Evolutionary conservation across 73 alveolate genomes (phyloP).

Genomic region (Uronychia binucleata): DNA sequence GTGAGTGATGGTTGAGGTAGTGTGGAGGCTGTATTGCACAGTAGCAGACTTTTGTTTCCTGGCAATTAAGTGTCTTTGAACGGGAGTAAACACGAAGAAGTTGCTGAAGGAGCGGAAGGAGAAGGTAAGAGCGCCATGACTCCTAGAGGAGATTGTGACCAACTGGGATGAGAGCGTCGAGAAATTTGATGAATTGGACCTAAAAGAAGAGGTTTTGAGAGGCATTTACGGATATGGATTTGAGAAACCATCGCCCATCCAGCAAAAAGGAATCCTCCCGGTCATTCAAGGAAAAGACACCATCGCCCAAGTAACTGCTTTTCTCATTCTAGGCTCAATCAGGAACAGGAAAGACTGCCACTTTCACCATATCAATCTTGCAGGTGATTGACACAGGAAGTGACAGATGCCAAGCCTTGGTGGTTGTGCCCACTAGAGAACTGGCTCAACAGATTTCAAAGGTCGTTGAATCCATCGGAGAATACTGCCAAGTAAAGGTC

Average conservation of each 20-base stretch:
- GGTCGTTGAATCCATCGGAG: constrained; percentile 76
- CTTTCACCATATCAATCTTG: constrained; percentile 90
- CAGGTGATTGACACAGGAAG: constrained; percentile 83
- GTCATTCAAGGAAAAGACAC: constrained; percentile 90
- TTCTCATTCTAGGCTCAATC: neutral
- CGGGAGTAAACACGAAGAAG: constrained; percentile 1
- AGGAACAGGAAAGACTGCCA: constrained; percentile 98
- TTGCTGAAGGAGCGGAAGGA: neutral
- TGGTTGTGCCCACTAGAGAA: constrained; percentile 99
- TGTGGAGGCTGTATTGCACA: too few relatives aligned
- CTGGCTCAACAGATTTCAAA: constrained; percentile 87
- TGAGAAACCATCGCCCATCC: constrained; percentile 96
- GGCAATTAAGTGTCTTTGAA: too few relatives aligned
- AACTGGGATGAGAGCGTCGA: constrained; percentile 88
- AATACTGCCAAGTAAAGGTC: constrained; percentile 82
- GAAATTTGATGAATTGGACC: constrained; percentile 74
- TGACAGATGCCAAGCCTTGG: constrained; percentile 92
- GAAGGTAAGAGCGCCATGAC: constrained; percentile 15
- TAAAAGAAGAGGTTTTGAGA: constrained; percentile 81
- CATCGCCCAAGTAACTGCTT: constrained; percentile 84
- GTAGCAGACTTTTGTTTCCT: too few relatives aligned
- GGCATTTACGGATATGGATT: constrained; percentile 91
- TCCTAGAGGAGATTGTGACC: constrained; percentile 19
- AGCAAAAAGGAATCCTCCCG: constrained; percentile 95
- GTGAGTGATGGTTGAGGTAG: too few relatives aligned